These are phyloP conservation scores for Colletotrichum simmondsii DNA, from an alignment of 2,329 filamentous ascomycete genomes.

Conservation along the genomic window DNA sequence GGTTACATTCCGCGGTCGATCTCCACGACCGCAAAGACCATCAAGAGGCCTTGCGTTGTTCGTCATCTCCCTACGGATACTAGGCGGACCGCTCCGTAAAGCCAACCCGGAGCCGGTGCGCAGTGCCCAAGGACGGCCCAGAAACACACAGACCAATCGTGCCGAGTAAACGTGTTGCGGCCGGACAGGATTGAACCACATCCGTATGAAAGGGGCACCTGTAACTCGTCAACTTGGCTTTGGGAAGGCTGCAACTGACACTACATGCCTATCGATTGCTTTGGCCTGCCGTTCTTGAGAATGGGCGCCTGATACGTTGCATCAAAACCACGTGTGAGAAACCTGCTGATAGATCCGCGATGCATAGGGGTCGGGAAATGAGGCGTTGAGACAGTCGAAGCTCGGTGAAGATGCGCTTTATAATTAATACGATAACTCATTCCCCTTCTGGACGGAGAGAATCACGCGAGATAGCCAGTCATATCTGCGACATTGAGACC, in stretches of 20 bases:
- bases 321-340: neutral
- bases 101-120: conserved; percentile 21
- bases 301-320: neutral
- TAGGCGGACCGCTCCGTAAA: conserved; percentile 26
- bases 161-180: neutral
- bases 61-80: neutral
- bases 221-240: neutral
- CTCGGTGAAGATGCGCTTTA: neutral
- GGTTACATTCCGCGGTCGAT: conserved; percentile 19
- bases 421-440: neutral
- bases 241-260: neutral
- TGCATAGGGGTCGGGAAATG: neutral
- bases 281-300: neutral
- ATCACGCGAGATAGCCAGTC: neutral
- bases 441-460: neutral
- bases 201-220: neutral
- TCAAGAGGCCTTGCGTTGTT: conserved; percentile 23
- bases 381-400: neutral
- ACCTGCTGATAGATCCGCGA: neutral
- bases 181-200: conserved; percentile 5
- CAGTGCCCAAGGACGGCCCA: neutral
- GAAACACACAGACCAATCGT: conserved; percentile 25
- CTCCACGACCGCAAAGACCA: conserved; percentile 31
- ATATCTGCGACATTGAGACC: neutral
- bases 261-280: too few species aligned